Base-by-base conservation (phyloP, 495 filamentous ascomycete genomes). In the Patellaria atrata region DNA sequence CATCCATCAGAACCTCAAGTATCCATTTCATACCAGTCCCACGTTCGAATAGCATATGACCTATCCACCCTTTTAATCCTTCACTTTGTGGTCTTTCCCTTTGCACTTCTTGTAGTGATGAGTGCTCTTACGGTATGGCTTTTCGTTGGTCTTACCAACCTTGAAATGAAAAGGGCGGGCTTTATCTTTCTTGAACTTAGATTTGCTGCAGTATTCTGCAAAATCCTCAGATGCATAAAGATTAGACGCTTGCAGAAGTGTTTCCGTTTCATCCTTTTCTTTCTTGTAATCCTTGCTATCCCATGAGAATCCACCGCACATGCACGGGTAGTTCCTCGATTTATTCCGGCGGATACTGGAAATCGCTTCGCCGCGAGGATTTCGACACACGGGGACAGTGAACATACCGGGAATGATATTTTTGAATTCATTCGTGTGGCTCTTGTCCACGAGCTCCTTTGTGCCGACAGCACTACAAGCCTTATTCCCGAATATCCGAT, bases 291-390 rank as follows among this genome's bases (percentile, higher is more conserved):
- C 13, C 4, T 16, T 9, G 4, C 29, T 37, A 16, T 11, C 10
- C 38, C 38, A 34, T 7, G 10, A 23, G 14, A 35, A 36, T 13
- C 35, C 32, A 16, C 38, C 38, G 21, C 31, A 41, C 25, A 41
- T 41, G 30, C 38, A 41, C 3, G 31, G 22, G 32, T 35, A 41
- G 32, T 35, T 39, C 11, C 35, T 15, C 8, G 35, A 15, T 12
- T 38, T 21, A 6, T 30, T 17, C 2, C 9, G 2, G 20, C 26
- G 25, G 2, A 39, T 30, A 22, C 27, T 32, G 21, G n/a, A 17
- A 23, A 39, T 39, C 13, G 27, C 18, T 16, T 39, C 37, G 8
- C 37, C 37, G 18, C 18, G 19, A 3, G 27, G 27, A 25, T 39
- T 39, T n/a, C 28, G 27, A 17, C 37, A 39, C 1, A 39, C 21